Evolutionary conservation across 2,329 filamentous ascomycete genomes (phyloP), one percentile per base, ranked within the genome.

Genomic region (Trichoderma sp.): DNA sequence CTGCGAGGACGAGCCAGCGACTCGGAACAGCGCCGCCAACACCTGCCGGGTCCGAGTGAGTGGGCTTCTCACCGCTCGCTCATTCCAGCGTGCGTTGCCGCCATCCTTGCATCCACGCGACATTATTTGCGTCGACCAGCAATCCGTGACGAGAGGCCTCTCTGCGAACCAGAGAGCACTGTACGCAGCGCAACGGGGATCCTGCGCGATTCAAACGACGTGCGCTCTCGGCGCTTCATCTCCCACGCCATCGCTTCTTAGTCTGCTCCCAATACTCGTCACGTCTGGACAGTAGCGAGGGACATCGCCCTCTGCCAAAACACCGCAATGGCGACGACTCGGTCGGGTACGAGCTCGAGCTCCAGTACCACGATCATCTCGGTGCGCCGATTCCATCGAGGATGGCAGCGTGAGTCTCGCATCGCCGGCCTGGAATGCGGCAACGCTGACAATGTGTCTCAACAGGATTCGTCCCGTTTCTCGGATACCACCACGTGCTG

Each of bases 401-500:
- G 83, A 72, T 85, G 83, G 83, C 82, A 83, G 75, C 80, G 83
- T 85, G 75, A 75, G 83, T 83, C 26, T 26, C 11, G 55, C 55
- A 32, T 64, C 55, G 51, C n/a, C 10, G 7, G 52, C n/a, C 54
- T 72, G 69, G 72, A 74, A 73, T 75, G 74, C 56, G 59, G 56
- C 8, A 59, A 28, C 24, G 4, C 67, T 70, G 28, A 70, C 60
- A 13, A 21, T 16, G 51, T 68, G 32, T 63, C 60, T 55, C 26
- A 52, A 5, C 71, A 89, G 89, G 88, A 77, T 88, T 86, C 74
- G 82, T 91, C 78, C 89, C 89, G 73, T 91, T 91, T 77, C 84
- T 91, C 69, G 89, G 89, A 73, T 91, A 91, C 77, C 89, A 91
- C 78, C 88, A 99, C 88, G 91, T 98, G 73, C 87, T 99, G 80